Base-by-base conservation (phyloP, 371 early-diverging fungal species). In the Lichtheimia hyalospora region DNA sequence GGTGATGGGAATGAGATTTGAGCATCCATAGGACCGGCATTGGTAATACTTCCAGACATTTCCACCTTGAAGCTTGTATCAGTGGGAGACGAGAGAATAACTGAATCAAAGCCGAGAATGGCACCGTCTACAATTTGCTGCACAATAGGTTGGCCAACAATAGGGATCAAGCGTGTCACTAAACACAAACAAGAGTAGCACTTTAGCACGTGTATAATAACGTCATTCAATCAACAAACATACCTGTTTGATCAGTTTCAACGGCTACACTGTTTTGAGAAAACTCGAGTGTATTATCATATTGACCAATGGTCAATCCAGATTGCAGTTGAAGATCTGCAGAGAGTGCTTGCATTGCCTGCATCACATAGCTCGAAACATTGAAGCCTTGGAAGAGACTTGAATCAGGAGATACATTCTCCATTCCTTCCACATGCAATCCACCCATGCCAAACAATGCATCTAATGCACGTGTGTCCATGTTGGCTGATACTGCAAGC, bases 11-110 rank as follows among this genome's bases (percentile, higher is more conserved):
- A 88, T 6, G 69, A 49, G 54, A 89, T 86, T 0, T 67, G 60
- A 20, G 87, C 87, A 61, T 72, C 78, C 74, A 88, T 76, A 21
- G 82, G 82, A 52, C 89, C 89, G 18, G 87, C 83, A 52, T 84
- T 70, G 28, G 73, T 57, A 71, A 86, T 83, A 12, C 67, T 52
- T 43, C 89, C 89, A 51, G 67, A 62, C 77, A 84, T 83, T 49
- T 71, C 71, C 48, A 86, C 78, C 57, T 75, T 77, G 77, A 85
- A 84, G 12, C 68, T 56, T 46, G 55, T 40, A n/a, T 82, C 76
- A 5, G 81, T 74, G 20, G 82, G 75, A 23, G 76, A 63, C n/a
- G 84, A 82, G 57, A 89, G 74, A 42, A 68, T 27, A 28, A 79
- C 65, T 12, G 78, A 71, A 42, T 66, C 67, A 61, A 89, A 77